Evolutionary conservation across 2,329 filamentous ascomycete genomes (phyloP), one percentile per base, ranked within the genome.

Genomic region (Rutstroemia sp.): DNA sequence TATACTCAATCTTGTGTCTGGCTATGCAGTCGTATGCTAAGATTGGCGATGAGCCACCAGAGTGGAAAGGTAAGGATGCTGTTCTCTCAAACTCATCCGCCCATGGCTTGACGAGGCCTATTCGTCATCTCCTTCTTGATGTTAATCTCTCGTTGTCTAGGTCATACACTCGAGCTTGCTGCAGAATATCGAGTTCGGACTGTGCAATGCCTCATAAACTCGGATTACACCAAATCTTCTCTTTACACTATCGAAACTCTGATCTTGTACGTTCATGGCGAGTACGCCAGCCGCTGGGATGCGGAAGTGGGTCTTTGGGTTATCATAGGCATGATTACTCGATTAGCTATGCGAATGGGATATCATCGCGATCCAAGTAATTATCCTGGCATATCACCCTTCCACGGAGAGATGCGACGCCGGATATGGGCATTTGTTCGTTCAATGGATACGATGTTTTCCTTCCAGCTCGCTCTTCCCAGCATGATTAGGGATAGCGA

Each of bases 1-100:
- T 91, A 12, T 92, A 89, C 69, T 81, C 87, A 0, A 83, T 92
- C 70, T 79, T 92, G 71, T 87, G 84, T 61, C 76, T 92, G 58
- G 87, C 88, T 1, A 82, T 92, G 76, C 78, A 91, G 65, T 91
- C 87, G 55, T 92, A 91, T 65, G 80, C 88, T 67, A 85, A 88
- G 69, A 85, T 88, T 49, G 87, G 87, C 2, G 88, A 92, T 63
- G 89, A 92, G 71, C 88, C 88, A 27, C 78, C 84, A 1, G 88
- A 92, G 70, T 91, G 87, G 78, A 83, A 82, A 66, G 87, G 53
- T 51, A 51, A 37, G 25, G 25, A 85, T n/a, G 79, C 70, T 61
- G 73, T 72, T 34, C 38, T n/a, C 2, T 25, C 19, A 54, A 38
- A 5, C 19, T 5, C 8, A 50, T 12, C 16, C 7, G 7, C 9